Evolutionary conservation across 148 eudicot species (phyloP).

Genomic region (Rhododendron henanense): DNA sequence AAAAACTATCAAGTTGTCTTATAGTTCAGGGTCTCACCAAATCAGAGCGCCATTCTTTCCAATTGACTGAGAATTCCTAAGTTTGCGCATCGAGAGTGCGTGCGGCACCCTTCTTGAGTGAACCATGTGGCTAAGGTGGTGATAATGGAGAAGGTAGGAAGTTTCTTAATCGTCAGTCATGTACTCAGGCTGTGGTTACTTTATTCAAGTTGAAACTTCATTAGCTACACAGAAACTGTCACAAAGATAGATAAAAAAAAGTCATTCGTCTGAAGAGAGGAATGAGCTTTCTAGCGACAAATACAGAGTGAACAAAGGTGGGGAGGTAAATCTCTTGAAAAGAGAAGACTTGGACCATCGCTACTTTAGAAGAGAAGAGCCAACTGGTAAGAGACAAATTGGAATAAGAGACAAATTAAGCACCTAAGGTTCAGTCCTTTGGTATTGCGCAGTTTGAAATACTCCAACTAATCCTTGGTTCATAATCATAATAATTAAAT

Average conservation of each 20-base stretch:
- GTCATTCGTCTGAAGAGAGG: constrained; percentile 25
- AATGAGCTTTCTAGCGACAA: constrained; percentile 23
- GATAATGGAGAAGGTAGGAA: not conserved
- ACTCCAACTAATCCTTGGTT: not conserved
- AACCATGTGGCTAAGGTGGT: not conserved
- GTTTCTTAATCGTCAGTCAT: not conserved
- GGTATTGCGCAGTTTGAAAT: not conserved
- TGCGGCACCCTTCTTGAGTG: not conserved
- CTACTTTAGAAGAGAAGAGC: constrained; percentile 24
- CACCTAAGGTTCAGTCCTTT: not conserved
- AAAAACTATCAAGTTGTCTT: too few species aligned
- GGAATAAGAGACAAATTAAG: not conserved
- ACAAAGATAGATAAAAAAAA: constrained; percentile 24
- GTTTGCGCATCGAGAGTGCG: not conserved
- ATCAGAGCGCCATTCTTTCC: not conserved
- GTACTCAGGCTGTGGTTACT: not conserved
- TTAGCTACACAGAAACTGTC: constrained; percentile 17
- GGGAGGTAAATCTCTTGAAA: constrained; percentile 20
- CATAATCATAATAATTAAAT: not conserved
- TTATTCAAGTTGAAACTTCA: not conserved
- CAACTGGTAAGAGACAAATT: not conserved
- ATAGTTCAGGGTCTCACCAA: not conserved
- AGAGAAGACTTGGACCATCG: constrained; percentile 33
- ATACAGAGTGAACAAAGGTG: constrained; percentile 17
- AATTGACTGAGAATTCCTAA: not conserved